phyloP scores from a whole-genome alignment of 176 grass and related monocot species.

The Musa schizocarpa region DNA sequence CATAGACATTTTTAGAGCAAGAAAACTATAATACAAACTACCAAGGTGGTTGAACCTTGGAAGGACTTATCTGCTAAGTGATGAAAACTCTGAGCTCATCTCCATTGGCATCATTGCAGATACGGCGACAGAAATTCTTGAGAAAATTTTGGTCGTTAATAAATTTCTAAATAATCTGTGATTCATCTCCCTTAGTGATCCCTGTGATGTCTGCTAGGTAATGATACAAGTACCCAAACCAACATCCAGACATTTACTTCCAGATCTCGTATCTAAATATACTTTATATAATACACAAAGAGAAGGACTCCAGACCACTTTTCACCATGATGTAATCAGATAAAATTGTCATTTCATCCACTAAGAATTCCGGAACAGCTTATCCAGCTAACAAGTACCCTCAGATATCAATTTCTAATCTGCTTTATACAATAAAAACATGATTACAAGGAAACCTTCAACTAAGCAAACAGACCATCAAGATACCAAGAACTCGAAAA shows the following conservation, averaged over 20 bases:
- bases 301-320: neutral
- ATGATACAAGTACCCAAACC: neutral
- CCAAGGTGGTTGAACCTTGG: too few species aligned
- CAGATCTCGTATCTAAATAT: neutral
- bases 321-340: too few species aligned
- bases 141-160: neutral
- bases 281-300: neutral
- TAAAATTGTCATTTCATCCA: too few species aligned
- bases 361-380: too few species aligned
- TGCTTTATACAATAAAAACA: neutral
- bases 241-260: neutral
- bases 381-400: neutral
- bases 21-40: too few species aligned
- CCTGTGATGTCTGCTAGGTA: neutral
- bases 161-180: neutral
- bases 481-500: too few species aligned
- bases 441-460: too few species aligned
- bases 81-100: neutral
- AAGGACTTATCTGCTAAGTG: neutral
- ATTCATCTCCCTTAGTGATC: neutral
- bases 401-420: neutral
- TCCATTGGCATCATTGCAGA: neutral
- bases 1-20: too few species aligned
- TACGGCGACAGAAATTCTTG: neutral
- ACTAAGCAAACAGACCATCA: too few species aligned